phyloP scores from a whole-genome alignment of 257 asterid species.

The Capsicum pubescens region DNA sequence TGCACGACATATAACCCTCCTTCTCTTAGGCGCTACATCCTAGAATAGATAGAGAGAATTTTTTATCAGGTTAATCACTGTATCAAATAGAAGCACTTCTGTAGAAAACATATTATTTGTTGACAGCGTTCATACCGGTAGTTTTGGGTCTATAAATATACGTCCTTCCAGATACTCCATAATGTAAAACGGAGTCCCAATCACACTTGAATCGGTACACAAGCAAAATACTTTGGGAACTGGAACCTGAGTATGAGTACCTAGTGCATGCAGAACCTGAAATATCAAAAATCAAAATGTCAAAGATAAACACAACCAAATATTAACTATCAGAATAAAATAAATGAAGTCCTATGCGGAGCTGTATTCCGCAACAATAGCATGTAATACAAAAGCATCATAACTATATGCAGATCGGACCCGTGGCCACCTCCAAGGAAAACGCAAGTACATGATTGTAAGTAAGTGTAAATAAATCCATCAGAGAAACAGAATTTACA shows the following conservation, averaged over 20 bases:
- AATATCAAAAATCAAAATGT: constrained; percentile 29
- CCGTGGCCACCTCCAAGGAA: background rate
- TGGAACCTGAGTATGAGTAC: constrained; percentile 74
- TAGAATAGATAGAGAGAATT: constrained; percentile 30
- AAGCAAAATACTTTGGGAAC: constrained; percentile 90
- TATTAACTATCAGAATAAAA: background rate
- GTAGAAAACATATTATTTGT: background rate
- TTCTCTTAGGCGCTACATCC: constrained; percentile 73
- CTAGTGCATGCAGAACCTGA: constrained; percentile 89
- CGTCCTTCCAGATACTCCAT: constrained; percentile 99
- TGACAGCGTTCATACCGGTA: constrained; percentile 59
- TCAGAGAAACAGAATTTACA: constrained; percentile 23
- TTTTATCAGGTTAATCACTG: constrained; percentile 25
- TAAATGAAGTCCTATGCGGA: background rate
- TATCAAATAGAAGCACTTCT: background rate
- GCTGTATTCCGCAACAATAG: background rate
- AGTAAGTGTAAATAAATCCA: background rate
- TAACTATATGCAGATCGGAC: background rate
- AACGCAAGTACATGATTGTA: background rate
- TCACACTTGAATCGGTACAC: constrained; percentile 80
- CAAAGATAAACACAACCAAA: constrained; percentile 5
- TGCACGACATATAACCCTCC: constrained; percentile 69
- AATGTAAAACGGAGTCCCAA: constrained; percentile 94
- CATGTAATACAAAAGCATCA: background rate
- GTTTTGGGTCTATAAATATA: constrained; percentile 76